Conservation (phyloP, 306 rosid genomes). For the Cicer yamashitae region DNA sequence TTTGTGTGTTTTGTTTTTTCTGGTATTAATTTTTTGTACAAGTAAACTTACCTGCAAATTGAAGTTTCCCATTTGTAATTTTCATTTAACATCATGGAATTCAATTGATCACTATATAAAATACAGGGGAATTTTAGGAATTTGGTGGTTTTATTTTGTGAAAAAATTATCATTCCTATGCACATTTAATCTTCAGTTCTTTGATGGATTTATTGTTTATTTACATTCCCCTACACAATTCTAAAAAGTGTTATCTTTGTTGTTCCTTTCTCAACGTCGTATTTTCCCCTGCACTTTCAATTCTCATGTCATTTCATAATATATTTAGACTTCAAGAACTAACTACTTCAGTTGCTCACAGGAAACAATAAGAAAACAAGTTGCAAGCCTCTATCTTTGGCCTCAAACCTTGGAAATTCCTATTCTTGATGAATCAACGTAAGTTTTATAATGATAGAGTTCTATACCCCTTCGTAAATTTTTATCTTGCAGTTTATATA, state of each 20-base stretch:
- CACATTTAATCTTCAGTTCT: conserved; percentile 26
- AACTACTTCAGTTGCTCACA: conserved; percentile 48
- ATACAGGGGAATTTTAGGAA: conserved; percentile 19
- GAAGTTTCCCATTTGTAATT: conserved; percentile 14
- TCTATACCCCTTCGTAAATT: conserved; percentile 1
- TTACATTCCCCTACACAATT: conserved; percentile 10
- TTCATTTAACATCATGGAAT: conserved; percentile 8
- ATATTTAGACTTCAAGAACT: conserved; percentile 40
- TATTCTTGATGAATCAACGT: conserved; percentile 77
- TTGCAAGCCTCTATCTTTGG: conserved; percentile 87
- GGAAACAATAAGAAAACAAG: conserved; percentile 78
- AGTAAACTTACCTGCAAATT: conserved; percentile 13
- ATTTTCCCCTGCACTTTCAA: neutral
- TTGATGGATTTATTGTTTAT: conserved; percentile 30
- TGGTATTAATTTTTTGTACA: neutral
- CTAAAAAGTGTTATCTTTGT: neutral
- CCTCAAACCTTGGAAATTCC: conserved; percentile 80
- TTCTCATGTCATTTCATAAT: conserved; percentile 10
- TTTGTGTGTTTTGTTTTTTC: neutral
- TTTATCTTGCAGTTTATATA: neutral
- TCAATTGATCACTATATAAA: conserved; percentile 10
- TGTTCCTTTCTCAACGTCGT: conserved; percentile 1
- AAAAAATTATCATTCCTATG: neutral
- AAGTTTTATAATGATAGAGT: conserved; percentile 44
- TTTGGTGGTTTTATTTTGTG: conserved; percentile 10